Evolutionary conservation across 495 filamentous ascomycete genomes (phyloP).

Genomic region (Xylaria telfairii): DNA sequence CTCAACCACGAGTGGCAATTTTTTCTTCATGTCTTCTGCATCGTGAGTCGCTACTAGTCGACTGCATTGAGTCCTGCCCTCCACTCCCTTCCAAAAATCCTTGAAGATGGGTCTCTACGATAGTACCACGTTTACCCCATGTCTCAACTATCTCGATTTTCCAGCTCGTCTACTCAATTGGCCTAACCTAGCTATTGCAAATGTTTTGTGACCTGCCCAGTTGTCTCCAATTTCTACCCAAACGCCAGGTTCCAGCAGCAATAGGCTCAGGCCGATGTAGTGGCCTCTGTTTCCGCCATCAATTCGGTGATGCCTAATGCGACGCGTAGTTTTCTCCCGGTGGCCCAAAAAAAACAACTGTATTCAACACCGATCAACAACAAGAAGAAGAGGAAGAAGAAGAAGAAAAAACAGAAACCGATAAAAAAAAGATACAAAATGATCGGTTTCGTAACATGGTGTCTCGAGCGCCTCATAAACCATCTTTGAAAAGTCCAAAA

Average conservation of each 20-base stretch:
- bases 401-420: background rate
- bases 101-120: slow-evolving; percentile 17
- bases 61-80: slow-evolving; percentile 4
- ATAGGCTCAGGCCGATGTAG: background rate
- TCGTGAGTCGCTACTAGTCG: slow-evolving; percentile 21
- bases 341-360: slow-evolving; percentile 8
- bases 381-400: background rate
- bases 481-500: slow-evolving; percentile 10
- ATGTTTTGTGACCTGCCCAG: slow-evolving; percentile 4
- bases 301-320: slow-evolving; percentile 21
- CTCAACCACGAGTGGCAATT: slow-evolving; percentile 9
- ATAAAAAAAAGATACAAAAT: slow-evolving; percentile 18
- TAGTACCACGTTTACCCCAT: slow-evolving; percentile 17
- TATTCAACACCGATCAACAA: slow-evolving; percentile 1
- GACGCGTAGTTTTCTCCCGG: slow-evolving; percentile 13
- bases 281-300: slow-evolving; percentile 4
- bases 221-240: slow-evolving; percentile 24
- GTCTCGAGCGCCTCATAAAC: slow-evolving; percentile 18
- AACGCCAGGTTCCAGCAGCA: slow-evolving; percentile 10
- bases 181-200: slow-evolving; percentile 19
- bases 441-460: slow-evolving; percentile 16
- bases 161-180: slow-evolving; percentile 19
- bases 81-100: slow-evolving; percentile 13
- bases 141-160: slow-evolving; percentile 9
- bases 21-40: slow-evolving; percentile 5